Evolutionary conservation across 2,329 filamentous ascomycete genomes (phyloP), one percentile per base, ranked within the genome.

Genomic region (Penicillium sp.): DNA sequence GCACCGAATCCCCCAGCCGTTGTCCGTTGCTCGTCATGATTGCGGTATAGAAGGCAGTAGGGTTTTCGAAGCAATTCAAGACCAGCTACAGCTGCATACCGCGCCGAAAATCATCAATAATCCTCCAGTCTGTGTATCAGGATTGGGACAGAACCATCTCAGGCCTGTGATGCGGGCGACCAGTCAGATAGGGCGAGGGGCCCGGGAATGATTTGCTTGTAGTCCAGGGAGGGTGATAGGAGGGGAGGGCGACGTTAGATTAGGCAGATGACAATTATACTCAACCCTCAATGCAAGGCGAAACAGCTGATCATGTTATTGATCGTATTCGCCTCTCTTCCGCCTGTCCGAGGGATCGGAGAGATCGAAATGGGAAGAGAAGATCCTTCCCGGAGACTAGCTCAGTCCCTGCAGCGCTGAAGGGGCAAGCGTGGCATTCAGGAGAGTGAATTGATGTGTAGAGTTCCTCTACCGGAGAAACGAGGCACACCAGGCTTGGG

Each of bases 61-160:
- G 54, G 49, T 54, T 55, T n/a, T 56, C 49, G 55, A 52, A 28
- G 55, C 58, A 58, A 59, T 57, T 45, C 37, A 52, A 13, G 30
- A 57, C 33, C 45, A 13, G 52, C 53, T 59, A 69, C 42, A 67
- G 52, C 55, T 60, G 62, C 65, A 64, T 65, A 52, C 60, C 63
- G 62, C 46, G 56, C 52, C 57, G 53, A 60, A 33, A 49, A 61
- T 63, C 57, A 52, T 61, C 64, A 58, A 69, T 54, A 61, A 65
- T 67, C 67, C 68, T 68, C 68, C 67, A 68, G 57, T 40, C 51
- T 61, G 57, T 46, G 52, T 61, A 28, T 57, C 61, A 57, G 57
- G 55, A 57, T 66, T 62, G 63, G 59, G 42, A 53, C 46, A 56
- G 57, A 65, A 69, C 48, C 68, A 69, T 70, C 63, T 62, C 68